Evolutionary conservation across 164 flowering plant genomes (phyloP), one percentile per base, ranked within the genome.

Genomic region (Litsea cubeba): DNA sequence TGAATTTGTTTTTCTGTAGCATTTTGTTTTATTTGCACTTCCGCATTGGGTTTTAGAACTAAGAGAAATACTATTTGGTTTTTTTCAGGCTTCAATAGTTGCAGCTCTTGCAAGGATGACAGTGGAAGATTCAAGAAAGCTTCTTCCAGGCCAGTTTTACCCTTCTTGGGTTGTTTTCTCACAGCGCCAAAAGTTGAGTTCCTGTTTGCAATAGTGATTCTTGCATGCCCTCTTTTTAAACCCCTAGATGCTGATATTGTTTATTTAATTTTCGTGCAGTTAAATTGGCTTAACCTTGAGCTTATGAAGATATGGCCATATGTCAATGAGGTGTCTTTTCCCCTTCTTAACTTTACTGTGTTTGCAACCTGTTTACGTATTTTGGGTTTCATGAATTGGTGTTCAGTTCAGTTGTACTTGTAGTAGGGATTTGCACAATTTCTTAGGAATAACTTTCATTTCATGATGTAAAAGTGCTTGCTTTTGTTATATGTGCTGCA

Each of bases 251-350:
- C 63, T 46, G 62, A 50, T 35, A 62, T 50, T 63, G 50, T 28
- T 64, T 62, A 15, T 2, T 57, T 57, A 20, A 72, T 50, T 72
- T 50, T 24, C 3, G 76, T 85, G 51, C 94, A 94, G 98, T 87
- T 94, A 80, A 85, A 69, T 71, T 96, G 99, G 99, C 91, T 96
- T 57, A 96, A 96, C 78, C 79, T 64, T 26, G 88, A 92, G 8
- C 90, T 96, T 12, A 76, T 81, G 1, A 96, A 96, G 91, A 91
- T 96, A 76, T 96, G 99, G 99, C 99, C 98, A 0, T 92, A 85
- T 80, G 91, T 96, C n/a, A 77, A 94, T 79, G 89, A 94, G 97
- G 99, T 92, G 64, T 10, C 25, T 6, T 65, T 65, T 66, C 62
- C 68, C 12, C 11, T 20, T 5, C 50, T 25, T 66, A 54, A 17